phyloP scores from a whole-genome alignment of 768 basidiomycete species.

The Amanita rubescens region DNA sequence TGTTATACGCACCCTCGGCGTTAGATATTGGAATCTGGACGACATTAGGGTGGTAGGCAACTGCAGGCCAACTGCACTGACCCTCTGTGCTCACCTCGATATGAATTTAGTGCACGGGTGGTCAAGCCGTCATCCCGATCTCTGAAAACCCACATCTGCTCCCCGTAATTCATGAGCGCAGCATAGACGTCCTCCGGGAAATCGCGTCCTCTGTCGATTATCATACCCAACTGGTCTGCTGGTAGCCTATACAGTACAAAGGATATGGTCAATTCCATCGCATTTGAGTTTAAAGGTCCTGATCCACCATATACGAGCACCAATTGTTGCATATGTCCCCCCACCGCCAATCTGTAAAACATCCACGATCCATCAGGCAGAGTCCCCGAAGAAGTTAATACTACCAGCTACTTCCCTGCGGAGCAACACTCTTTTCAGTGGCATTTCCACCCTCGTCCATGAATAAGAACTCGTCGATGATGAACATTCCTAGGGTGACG shows the following conservation, averaged over 20 bases:
- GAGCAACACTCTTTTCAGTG: slow-evolving; percentile 34
- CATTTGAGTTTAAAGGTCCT: neutral
- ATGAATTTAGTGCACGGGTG: slow-evolving; percentile 67
- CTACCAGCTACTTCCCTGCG: slow-evolving; percentile 37
- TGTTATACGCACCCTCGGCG: slow-evolving; percentile 60
- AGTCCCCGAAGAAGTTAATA: neutral
- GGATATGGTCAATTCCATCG: neutral
- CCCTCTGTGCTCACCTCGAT: slow-evolving; percentile 68
- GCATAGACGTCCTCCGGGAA: slow-evolving; percentile 55
- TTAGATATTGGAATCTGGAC: slow-evolving; percentile 70
- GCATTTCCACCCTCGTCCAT: slow-evolving; percentile 47
- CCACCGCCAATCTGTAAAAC: slow-evolving; percentile 74
- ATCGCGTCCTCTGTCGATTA: slow-evolving; percentile 75
- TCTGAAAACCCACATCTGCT: slow-evolving; percentile 74
- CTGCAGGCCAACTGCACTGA: slow-evolving; percentile 21
- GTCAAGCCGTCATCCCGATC: slow-evolving; percentile 47
- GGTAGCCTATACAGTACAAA: slow-evolving; percentile 48
- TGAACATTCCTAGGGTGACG: slow-evolving; percentile 83
- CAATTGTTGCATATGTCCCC: slow-evolving; percentile 75
- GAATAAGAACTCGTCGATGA: slow-evolving; percentile 76
- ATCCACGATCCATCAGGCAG: neutral
- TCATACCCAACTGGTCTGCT: slow-evolving; percentile 62
- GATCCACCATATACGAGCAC: slow-evolving; percentile 70
- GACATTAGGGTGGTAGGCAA: slow-evolving; percentile 2
- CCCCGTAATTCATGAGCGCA: slow-evolving; percentile 54